These are phyloP conservation scores for Luffa aegyptiaca DNA, from an alignment of 306 rosid species.

Conservation along the genomic window DNA sequence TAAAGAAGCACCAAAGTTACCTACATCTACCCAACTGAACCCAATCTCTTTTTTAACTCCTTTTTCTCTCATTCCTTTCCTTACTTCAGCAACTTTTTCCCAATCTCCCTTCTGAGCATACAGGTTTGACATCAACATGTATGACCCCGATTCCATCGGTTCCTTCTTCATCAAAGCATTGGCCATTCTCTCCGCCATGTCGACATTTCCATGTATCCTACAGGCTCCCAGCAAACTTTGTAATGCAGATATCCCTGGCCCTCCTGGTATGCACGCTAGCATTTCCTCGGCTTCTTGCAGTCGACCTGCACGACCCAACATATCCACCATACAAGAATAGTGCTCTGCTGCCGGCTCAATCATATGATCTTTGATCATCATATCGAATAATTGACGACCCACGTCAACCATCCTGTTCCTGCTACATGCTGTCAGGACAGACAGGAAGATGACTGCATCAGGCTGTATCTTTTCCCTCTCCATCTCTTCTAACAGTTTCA, in stretches of 20 bases:
- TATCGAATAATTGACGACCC: slow-evolving; percentile 44
- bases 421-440: slow-evolving; percentile 58
- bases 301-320: slow-evolving; percentile 63
- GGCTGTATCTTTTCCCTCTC: slow-evolving; percentile 42
- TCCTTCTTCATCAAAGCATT: slow-evolving; percentile 46
- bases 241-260: slow-evolving; percentile 52
- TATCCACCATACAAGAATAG: slow-evolving; percentile 68
- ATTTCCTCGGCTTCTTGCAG: slow-evolving; percentile 57
- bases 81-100: slow-evolving; percentile 67
- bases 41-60: slow-evolving; percentile 76
- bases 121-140: slow-evolving; percentile 60
- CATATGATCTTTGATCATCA: slow-evolving; percentile 40
- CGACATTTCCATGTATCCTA: slow-evolving; percentile 49
- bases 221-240: slow-evolving; percentile 84
- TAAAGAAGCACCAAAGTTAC: slow-evolving; percentile 37
- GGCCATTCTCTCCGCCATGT: slow-evolving; percentile 56
- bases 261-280: slow-evolving; percentile 45
- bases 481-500: slow-evolving; percentile 51
- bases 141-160: slow-evolving; percentile 59
- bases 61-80: slow-evolving; percentile 62
- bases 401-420: slow-evolving; percentile 69
- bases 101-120: slow-evolving; percentile 74
- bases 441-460: slow-evolving; percentile 66
- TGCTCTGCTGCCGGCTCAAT: slow-evolving; percentile 66
- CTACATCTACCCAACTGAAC: slow-evolving; percentile 71